phyloP scores from a whole-genome alignment of 768 basidiomycete species.

The Boletus vinaceobasis region DNA sequence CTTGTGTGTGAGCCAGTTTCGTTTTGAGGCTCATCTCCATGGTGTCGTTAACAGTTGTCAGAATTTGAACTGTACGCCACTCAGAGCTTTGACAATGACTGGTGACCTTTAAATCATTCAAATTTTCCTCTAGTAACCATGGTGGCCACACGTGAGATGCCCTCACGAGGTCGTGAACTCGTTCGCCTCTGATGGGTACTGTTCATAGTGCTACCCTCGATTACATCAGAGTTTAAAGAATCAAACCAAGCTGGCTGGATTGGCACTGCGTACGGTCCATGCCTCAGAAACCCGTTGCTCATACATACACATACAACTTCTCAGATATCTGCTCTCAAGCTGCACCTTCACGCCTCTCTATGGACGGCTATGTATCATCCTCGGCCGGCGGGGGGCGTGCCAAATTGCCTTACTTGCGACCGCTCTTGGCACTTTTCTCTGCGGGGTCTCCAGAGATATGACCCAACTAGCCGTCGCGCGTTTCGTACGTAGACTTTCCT shows the following conservation, averaged over 20 bases:
- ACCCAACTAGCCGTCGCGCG: constrained; percentile 63
- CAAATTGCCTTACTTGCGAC: constrained; percentile 60
- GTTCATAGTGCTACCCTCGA: constrained; percentile 10
- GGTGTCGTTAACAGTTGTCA: not conserved
- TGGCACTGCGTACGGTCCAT: constrained; percentile 20
- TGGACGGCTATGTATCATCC: constrained; percentile 68
- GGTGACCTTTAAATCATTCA: not conserved
- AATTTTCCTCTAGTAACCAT: constrained; percentile 14
- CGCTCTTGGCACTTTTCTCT: constrained; percentile 56
- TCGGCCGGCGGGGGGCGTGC: constrained; percentile 67
- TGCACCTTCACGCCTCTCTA: constrained; percentile 81
- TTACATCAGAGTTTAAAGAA: constrained; percentile 25
- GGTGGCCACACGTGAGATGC: constrained; percentile 20
- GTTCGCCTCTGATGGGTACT: not conserved
- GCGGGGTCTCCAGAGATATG: constrained; percentile 66
- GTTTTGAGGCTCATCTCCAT: not conserved
- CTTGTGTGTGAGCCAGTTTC: constrained; percentile 52
- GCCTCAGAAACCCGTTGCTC: too few species aligned
- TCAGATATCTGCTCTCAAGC: constrained; percentile 61
- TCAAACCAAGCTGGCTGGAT: constrained; percentile 29
- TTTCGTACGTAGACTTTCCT: constrained; percentile 49
- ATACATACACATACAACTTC: not conserved
- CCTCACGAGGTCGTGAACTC: not conserved
- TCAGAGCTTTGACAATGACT: not conserved
- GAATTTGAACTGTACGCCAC: constrained; percentile 13